Base-by-base conservation (phyloP, 441 rosid genomes). In the Populus tomentosa region DNA sequence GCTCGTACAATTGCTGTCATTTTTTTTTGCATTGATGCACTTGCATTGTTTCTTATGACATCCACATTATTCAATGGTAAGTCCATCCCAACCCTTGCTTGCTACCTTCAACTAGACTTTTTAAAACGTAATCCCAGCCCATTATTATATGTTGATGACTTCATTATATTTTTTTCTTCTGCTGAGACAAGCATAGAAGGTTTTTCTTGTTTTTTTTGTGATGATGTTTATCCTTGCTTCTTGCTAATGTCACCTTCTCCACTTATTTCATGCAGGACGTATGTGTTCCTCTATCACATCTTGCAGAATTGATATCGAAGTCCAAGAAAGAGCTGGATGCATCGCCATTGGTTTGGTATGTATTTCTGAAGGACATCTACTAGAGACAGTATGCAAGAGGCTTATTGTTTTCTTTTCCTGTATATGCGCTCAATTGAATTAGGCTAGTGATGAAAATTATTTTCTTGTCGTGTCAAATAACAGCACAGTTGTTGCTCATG, bases 401-500 rank as follows among this genome's bases (percentile, higher is more conserved):
- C 69, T 69, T 71, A 63, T 62, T 56, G 13, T 6, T 70, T 30
- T 71, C 56, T 75, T 14, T 65, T 71, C 56, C 56, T 56, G 40
- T 82, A 21, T 46, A 13, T 13, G 16, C 16, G 4, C 23, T 21
- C 61, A 23, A n/a, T 61, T 32, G 50, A 16, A 63, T 68, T 62
- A 74, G 69, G 73, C 66, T 72, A 67, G 42, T 59, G 14, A 30
- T 2, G 8, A n/a, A 13, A 20, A 32, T 72, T 50, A 2, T 35
- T 28, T 70, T 71, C 63, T 68, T 70, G 56, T 40, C 69, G 26
- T 26, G 75, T 59, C 77, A 79, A 40, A 76, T 75, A 80, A 75
- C 90, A 95, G 98, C 83, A 74, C 97, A 0, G 90, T 95, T 71
- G 79, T 95, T 87, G 97, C 98, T 42, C 99, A 93, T 85, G 99